Conservation (phyloP, 306 rosid genomes). For the Castanea sativa region DNA sequence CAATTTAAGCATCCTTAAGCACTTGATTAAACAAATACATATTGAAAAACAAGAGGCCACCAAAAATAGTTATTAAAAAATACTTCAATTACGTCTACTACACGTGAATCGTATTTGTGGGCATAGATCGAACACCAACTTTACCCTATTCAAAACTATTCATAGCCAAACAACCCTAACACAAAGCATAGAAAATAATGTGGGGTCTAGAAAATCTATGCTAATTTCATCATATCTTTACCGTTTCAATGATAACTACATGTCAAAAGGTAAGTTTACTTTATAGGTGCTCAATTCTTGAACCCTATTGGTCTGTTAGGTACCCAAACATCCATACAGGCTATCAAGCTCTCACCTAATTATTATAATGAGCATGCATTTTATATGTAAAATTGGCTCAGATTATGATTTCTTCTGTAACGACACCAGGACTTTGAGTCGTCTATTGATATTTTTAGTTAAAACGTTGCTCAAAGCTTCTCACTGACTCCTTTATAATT, state of each 20-base stretch:
- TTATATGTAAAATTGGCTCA: neutral
- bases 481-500: constrained; percentile 8
- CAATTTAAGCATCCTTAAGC: constrained; percentile 2
- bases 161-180: constrained; percentile 18
- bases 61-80: neutral
- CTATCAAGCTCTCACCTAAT: neutral
- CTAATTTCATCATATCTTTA: constrained; percentile 38
- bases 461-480: constrained; percentile 10
- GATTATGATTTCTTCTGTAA: neutral
- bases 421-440: neutral
- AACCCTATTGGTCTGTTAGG: constrained; percentile 11
- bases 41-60: constrained; percentile 12
- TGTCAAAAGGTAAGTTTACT: neutral
- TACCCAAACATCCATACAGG: neutral
- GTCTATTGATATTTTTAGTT: neutral
- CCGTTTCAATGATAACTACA: constrained; percentile 29
- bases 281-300: constrained; percentile 12
- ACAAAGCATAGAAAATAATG: constrained; percentile 8
- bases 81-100: constrained; percentile 21
- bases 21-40: constrained; percentile 5
- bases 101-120: constrained; percentile 32
- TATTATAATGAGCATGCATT: neutral
- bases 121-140: constrained; percentile 20
- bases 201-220: constrained; percentile 33
- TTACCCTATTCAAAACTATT: constrained; percentile 7